phyloP scores from a whole-genome alignment of 306 rosid species.

The Trifolium dubium region DNA sequence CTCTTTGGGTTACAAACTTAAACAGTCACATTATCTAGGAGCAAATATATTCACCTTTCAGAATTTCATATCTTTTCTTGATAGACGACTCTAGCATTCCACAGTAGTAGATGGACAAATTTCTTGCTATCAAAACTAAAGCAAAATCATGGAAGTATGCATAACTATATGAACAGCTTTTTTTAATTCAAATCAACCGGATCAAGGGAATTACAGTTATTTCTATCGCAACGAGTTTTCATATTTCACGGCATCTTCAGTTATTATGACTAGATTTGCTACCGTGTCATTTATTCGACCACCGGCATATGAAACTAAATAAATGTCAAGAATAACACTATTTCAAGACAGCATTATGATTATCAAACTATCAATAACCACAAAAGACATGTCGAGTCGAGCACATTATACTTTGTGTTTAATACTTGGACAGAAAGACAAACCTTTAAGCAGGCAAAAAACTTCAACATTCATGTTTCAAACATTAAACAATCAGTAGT shows the following conservation, averaged over 20 bases:
- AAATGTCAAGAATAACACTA: constrained; percentile 6
- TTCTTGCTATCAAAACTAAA: constrained; percentile 15
- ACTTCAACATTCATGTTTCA: constrained; percentile 14
- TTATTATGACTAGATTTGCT: neutral
- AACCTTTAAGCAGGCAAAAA: constrained; percentile 16
- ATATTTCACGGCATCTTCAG: neutral
- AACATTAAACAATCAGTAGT: constrained; percentile 16
- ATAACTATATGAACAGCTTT: too few species aligned
- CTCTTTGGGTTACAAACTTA: too few species aligned
- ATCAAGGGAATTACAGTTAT: neutral
- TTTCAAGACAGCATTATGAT: constrained; percentile 20
- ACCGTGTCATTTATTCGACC: constrained; percentile 16
- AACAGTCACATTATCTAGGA: neutral
- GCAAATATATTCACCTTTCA: constrained; percentile 9
- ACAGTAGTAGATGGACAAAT: neutral
- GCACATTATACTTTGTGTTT: neutral
- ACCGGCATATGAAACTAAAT: neutral
- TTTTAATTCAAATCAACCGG: neutral
- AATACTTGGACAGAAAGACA: neutral
- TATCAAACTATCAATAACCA: constrained; percentile 8
- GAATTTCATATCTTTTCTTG: constrained; percentile 2
- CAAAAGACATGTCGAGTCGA: constrained; percentile 36
- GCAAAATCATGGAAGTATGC: constrained; percentile 18
- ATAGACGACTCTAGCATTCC: neutral
- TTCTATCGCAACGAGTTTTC: neutral